Percentiles rank a stretch among this genome's conserved stretches.
Evolutionary conservation across 169 alveolate genomes (phyloP).

Genomic region (Theileria equi): DNA sequence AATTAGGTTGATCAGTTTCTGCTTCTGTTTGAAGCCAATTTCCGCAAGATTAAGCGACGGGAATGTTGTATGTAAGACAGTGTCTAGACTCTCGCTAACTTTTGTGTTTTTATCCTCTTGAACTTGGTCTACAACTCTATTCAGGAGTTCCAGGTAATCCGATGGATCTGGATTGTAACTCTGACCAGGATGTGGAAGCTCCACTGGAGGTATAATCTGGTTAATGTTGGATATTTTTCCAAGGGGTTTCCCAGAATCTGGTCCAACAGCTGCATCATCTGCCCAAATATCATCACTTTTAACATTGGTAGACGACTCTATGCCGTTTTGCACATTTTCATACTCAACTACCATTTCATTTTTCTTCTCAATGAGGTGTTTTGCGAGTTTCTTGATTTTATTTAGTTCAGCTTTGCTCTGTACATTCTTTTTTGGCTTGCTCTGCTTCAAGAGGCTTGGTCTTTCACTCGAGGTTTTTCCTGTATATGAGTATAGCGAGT

Average conservation of each 20-base stretch:
- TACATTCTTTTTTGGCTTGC: too few relatives aligned
- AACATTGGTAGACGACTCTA: background rate
- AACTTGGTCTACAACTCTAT: conserved; percentile 8
- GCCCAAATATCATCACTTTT: conserved; percentile 27
- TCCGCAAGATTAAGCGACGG: conserved; percentile 24
- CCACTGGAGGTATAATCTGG: conserved; percentile 54
- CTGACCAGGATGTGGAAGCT: conserved; percentile 61
- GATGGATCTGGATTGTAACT: conserved; percentile 59
- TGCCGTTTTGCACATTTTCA: background rate
- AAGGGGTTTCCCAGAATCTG: too few relatives aligned
- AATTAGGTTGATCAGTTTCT: conserved; percentile 11
- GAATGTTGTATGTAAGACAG: conserved; percentile 1
- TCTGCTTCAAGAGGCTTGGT: too few relatives aligned
- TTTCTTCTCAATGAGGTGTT: background rate
- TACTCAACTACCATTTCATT: conserved; percentile 10
- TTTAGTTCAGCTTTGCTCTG: conserved; percentile 20
- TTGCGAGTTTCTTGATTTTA: conserved; percentile 8
- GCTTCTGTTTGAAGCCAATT: conserved; percentile 37
- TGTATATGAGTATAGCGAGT: too few relatives aligned
- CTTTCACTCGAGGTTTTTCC: too few relatives aligned
- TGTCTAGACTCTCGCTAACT: conserved; percentile 23
- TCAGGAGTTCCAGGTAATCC: conserved; percentile 19
- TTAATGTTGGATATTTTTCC: conserved; percentile 6
- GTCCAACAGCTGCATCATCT: too few relatives aligned
- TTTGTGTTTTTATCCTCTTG: background rate